Base-by-base conservation (phyloP, 208 protist genomes). In the Trypanosoma avium region DNA sequence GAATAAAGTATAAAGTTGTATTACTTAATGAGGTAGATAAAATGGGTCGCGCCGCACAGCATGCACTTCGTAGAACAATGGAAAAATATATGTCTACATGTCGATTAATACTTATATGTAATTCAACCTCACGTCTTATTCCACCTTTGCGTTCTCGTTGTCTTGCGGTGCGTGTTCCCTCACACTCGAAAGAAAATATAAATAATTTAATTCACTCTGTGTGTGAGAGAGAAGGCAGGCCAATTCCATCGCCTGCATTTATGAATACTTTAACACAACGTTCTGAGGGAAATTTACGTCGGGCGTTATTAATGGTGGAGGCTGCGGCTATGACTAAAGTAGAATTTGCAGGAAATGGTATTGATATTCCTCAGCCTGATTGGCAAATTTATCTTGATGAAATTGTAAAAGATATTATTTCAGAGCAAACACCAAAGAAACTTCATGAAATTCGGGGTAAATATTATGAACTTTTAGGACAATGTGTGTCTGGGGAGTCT, bases 41-140 rank as follows among this genome's bases (percentile, higher is more conserved):
- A 58, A 87, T 99, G 73, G 97, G 84, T 54, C 88, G 87, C 33
- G 88, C 97, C 24, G 98, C 98, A 3, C 99, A 99, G 80, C 97
- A 99, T 50, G 99, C 98, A 13, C 88, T 99, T 22, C 91, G 99
- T 26, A 96, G 99, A 27, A 99, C 98, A 15, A 99, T 99, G 99
- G 99, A 99, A 70, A 99, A 99, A 73, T 99, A 99, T 88, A 93
- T 97, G 55, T 68, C 75, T 17, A 98, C 89, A 0, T 99, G 98
- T 75, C 86, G 99, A 2, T 70, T 99, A 7, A 91, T 99, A 12
- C 81, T 99, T 9, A 82, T 92, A 49, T 98, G 95, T 75, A 98
- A 91, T 57, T 92, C 85, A 22, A 97, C 93, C 12, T 94, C 82
- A 19, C 97, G 90, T 22, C 84, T 99, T 10, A 98, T 99, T 42